Conservation (phyloP, 306 rosid species). For the Casuarina cunninghamiana region DNA sequence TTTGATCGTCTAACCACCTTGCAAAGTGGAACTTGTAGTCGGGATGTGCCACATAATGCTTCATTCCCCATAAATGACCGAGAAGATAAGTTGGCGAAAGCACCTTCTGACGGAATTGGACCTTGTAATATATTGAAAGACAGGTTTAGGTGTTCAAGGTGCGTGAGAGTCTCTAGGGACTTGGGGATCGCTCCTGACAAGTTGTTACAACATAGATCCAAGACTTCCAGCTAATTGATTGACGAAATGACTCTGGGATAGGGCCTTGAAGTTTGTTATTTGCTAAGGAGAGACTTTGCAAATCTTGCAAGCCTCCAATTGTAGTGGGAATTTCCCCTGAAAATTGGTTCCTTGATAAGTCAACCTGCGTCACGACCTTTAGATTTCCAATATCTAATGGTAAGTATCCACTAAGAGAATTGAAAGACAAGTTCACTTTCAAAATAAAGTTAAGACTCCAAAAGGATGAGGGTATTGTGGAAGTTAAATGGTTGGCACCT, state of each 20-base stretch:
- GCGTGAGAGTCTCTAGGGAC: slow-evolving; percentile 11
- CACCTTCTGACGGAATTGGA: slow-evolving; percentile 28
- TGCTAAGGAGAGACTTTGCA: slow-evolving; percentile 26
- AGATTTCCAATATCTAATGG: slow-evolving; percentile 17
- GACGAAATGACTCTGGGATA: slow-evolving; percentile 32
- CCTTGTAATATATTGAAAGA: slow-evolving; percentile 36
- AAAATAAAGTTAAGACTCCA: slow-evolving; percentile 13
- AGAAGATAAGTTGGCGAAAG: slow-evolving; percentile 22
- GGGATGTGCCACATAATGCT: slow-evolving; percentile 27
- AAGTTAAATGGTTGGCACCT: not conserved
- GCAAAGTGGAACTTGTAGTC: slow-evolving; percentile 25
- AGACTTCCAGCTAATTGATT: slow-evolving; percentile 20
- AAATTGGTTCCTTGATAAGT: slow-evolving; percentile 29
- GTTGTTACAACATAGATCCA: slow-evolving; percentile 29
- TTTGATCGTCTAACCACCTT: not conserved
- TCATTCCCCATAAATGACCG: slow-evolving; percentile 28
- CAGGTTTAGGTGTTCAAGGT: slow-evolving; percentile 15
- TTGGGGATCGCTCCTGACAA: slow-evolving; percentile 35
- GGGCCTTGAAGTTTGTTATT: slow-evolving; percentile 31
- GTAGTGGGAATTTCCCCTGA: slow-evolving; percentile 30
- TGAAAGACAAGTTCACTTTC: slow-evolving; percentile 10
- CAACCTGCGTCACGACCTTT: slow-evolving; percentile 2
- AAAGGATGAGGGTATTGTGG: slow-evolving; percentile 6
- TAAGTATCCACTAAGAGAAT: slow-evolving; percentile 26
- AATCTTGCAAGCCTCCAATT: slow-evolving; percentile 5